Base-by-base conservation (phyloP, 2,329 filamentous ascomycete species). In the Talaromyces piceae region DNA sequence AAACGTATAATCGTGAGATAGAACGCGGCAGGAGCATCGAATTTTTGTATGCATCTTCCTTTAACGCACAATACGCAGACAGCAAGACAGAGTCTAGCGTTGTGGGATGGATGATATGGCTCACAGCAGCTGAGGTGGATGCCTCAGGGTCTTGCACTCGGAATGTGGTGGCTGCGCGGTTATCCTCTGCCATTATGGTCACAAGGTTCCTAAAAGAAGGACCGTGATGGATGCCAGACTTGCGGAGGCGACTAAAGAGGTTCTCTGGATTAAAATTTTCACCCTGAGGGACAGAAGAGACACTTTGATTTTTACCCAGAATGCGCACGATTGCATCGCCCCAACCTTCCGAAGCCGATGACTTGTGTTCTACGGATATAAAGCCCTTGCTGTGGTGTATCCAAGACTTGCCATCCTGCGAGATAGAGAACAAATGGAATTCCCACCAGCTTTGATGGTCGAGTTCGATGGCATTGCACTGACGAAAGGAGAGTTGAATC, bases 81-180 rank as follows among this genome's bases (percentile, higher is more conserved):
- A 16, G 18, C 13, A 48, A 48, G 30, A 48, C 13, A n/a, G 46
- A 48, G 20, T 48, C 46, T 18, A 48, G 27, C 30, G 46, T 48
- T 11, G 46, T 48, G 16, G 46, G 46, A 26, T 48, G 46, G 6
- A 48, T 7, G 8, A 48, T 13, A 16, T 48, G 30, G 11, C 33
- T 25, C 28, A 30, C 28, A 9, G 28, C 28, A 30, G 11, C 28
- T 30, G 28, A 13, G 28, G 28, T 30, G 9, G 28, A 13, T 30
- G 28, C 28, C 28, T 30, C 28, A 30, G 28, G 28, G 4, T 30
- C 18, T 7, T 22, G 26, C n/a, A 20, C 22, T 25, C 9, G 22
- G 22, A 25, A 30, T 7, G 28, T 30, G 41, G 26, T 45, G 18
- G 5, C 22, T 25, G 22, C 41, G 22, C 33, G 18, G 7, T 30